Conservation (phyloP, 163 green algal genomes). For the Trebouxiophyceae sp. region DNA sequence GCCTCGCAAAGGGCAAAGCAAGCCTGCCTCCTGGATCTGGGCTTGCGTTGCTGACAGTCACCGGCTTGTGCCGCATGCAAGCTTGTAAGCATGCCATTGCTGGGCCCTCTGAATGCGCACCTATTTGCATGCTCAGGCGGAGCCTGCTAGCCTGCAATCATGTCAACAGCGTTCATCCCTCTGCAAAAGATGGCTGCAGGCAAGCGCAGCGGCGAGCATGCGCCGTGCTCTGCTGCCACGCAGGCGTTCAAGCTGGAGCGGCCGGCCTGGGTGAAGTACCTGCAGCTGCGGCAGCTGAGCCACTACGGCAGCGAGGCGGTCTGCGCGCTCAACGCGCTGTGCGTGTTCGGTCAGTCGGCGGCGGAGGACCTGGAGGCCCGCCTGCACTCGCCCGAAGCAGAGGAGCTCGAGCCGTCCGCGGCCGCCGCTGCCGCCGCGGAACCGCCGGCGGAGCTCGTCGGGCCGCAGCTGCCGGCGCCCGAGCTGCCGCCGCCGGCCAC, state of each 20-base stretch:
- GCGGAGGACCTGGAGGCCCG: conserved; percentile 72
- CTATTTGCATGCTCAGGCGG: no score
- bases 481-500: not conserved
- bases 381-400: no score
- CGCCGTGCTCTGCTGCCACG: no score
- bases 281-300: conserved; percentile 51
- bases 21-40: not conserved
- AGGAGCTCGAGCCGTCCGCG: conserved; percentile 4
- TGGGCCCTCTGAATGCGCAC: no score
- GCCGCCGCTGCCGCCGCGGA: not conserved
- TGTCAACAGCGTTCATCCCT: no score
- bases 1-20: no score
- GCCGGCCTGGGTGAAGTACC: conserved; percentile 44
- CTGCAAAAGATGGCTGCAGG: no score
- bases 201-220: no score
- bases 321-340: conserved; percentile 77
- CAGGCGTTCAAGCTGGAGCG: conserved; percentile 54
- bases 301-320: conserved; percentile 72
- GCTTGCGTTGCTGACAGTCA: not conserved
- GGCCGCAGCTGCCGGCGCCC: not conserved
- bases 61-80: not conserved
- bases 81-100: no score
- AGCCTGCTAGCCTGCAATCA: no score
- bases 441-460: not conserved
- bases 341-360: conserved; percentile 42